phyloP scores from a whole-genome alignment of 2,329 filamentous ascomycete genomes.

The Ceratocystis cacaofunesta region DNA sequence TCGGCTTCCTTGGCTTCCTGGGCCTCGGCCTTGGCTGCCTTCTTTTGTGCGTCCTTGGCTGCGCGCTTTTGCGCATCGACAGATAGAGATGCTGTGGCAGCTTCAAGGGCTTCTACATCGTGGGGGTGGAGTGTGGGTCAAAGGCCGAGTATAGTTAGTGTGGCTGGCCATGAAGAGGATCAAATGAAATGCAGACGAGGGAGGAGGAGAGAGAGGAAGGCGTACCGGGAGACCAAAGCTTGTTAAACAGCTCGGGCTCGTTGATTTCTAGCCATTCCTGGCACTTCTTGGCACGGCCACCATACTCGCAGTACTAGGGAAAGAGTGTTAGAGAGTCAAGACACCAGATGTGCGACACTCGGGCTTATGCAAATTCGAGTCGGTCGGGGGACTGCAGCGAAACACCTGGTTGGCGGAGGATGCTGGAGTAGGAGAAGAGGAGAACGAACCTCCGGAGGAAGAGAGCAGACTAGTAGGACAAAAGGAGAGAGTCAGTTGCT shows the following conservation, averaged over 20 bases:
- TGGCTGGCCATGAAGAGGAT: not conserved
- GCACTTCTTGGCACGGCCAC: conserved; percentile 90
- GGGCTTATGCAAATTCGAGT: not conserved
- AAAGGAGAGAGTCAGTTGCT: not conserved
- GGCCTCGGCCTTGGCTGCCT: conserved; percentile 83
- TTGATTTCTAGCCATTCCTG: conserved; percentile 81
- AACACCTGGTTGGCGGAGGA: conserved; percentile 3
- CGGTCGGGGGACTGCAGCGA: conserved; percentile 9
- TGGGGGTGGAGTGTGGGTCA: not conserved
- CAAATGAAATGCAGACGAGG: not conserved
- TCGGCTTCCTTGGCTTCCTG: conserved; percentile 72
- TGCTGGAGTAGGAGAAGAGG: not conserved
- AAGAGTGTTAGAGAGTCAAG: conserved; percentile 19
- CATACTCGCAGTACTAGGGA: conserved; percentile 91
- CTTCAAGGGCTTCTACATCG: conserved; percentile 56
- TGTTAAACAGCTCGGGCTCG: conserved; percentile 57
- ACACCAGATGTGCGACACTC: not conserved
- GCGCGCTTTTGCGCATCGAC: conserved; percentile 87
- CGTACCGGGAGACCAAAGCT: conserved; percentile 73
- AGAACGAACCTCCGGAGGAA: conserved; percentile 46
- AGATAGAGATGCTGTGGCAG: conserved; percentile 71
- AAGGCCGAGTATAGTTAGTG: not conserved
- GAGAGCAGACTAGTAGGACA: conserved; percentile 39
- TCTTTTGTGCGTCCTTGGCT: conserved; percentile 92
- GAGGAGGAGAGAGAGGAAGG: not conserved